These are phyloP conservation scores for Linum lewisii DNA, from an alignment of 345 rosid species.

Conservation along the genomic window DNA sequence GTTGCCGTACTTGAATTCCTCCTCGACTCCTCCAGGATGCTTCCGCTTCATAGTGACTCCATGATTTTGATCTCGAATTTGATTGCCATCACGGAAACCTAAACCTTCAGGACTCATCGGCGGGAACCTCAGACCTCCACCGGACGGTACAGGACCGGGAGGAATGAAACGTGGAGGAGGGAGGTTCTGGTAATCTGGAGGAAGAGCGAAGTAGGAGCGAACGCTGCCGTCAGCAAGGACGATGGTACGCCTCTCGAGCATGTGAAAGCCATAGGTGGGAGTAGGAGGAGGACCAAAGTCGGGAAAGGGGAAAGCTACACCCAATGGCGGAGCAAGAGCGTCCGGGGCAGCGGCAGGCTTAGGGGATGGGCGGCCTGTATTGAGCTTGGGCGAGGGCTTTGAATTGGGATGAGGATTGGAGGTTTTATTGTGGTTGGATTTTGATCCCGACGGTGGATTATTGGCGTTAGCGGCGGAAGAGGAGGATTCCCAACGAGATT, in stretches of 20 bases:
- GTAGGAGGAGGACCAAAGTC: constrained; percentile 71
- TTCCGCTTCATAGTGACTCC: constrained; percentile 45
- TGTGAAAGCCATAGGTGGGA: constrained; percentile 80
- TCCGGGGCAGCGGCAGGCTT: neutral
- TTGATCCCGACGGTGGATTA: constrained; percentile 3
- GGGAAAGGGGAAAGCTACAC: constrained; percentile 31
- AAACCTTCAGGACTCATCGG: constrained; percentile 34
- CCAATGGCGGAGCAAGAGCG: constrained; percentile 13
- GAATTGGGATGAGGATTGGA: constrained; percentile 18
- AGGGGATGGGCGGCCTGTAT: constrained; percentile 29
- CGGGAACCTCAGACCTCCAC: constrained; percentile 22
- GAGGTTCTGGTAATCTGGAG: constrained; percentile 77
- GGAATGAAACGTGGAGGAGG: constrained; percentile 15
- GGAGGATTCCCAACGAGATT: constrained; percentile 58
- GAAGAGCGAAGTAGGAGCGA: constrained; percentile 92
- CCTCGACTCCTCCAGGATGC: constrained; percentile 27
- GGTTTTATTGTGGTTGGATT: constrained; percentile 14
- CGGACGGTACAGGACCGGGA: constrained; percentile 13
- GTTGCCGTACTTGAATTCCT: constrained; percentile 24
- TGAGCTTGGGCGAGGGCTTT: constrained; percentile 31
- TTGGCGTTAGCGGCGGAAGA: constrained; percentile 11
- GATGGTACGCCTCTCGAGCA: constrained; percentile 86
- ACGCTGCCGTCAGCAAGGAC: constrained; percentile 81
- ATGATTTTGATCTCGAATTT: constrained; percentile 5
- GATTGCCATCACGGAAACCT: constrained; percentile 26